Base-by-base conservation (phyloP, 2,329 filamentous ascomycete genomes). In the Sclerotinia borealis region DNA sequence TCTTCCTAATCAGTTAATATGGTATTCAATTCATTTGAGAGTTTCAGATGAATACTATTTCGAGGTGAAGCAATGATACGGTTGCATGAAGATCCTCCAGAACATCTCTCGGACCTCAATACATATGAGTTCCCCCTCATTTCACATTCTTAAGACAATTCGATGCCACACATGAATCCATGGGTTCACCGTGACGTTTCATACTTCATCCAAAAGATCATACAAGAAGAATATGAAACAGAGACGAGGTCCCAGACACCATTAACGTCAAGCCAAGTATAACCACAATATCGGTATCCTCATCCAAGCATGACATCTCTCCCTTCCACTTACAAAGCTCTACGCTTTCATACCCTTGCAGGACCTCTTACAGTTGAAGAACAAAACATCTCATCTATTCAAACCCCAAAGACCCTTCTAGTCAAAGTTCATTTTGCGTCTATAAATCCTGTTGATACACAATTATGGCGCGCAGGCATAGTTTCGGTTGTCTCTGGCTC, bases 371-470 rank as follows among this genome's bases (percentile, higher is more conserved):
- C 64, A 25, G 17, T 72, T n/a, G 63, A 65, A 13, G 71, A 72
- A 39, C 66, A 67, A 29, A 64, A 69, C 4, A 61, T 70, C 22
- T 52, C 63, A n/a, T 64, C 68, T 17, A 64, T 71, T 19, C 63
- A 63, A 27, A 63, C 65, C n/a, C 56, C 61, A 36, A 70, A 68
- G 43, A 71, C 72, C n/a, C 59, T 73, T 17, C 59, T 72, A 0
- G 65, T 73, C 25, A 69, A 69, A 63, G 69, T 73, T 2, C 66
- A 71, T 43, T 71, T 67, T 15, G 69, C 72, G n/a, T 72, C 70
- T 29, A 72, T 73, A 17, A 73, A 71, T 54, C 71, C 72, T 1
- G 68, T 69, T 31, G 70, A 73, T 67, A 68, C 70, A 27, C 70
- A 72, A 58, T 37, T 72, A 67, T 72, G 69, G 71, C 66, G 68